Evolutionary conservation across 257 asterid genomes (phyloP), one percentile per base, ranked within the genome.

Genomic region (Forsythia suspensa): DNA sequence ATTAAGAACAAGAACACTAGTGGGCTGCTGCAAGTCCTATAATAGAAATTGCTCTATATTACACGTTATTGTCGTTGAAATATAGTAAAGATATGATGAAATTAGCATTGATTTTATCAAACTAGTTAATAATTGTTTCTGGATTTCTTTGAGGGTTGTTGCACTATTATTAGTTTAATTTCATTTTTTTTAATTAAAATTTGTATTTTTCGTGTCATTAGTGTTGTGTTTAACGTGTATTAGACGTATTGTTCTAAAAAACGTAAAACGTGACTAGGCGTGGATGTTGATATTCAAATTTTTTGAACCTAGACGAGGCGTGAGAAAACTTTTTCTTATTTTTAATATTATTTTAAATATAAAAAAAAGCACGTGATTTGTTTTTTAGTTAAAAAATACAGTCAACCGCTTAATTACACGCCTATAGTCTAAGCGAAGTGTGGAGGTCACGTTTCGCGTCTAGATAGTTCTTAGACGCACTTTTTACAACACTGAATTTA

Each of bases 11-110:
- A 63, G 6, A 24, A 21, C 10, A 57, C 66, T 34, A 57, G 57
- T n/a, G 3, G 29, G 65, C 66, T 57, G 63, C 63, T 55, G 24
- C 24, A 24, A 79, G 42, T 68, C 68, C 67, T 55, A 18, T 70
- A 44, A 38, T 71, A 63, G 52, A 73, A 79, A 75, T 11, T 11
- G 55, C 20, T 18, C 71, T 34, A 13, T 46, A 42, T 20, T 39
- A 13, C 77, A 75, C 70, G 80, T 80, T 79, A 75, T 34, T 39
- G 76, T 74, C 29, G 40, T 83, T 81, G 85, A 88, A 85, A 68
- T 8, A 81, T 8, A 81, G 82, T 80, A 65, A 81, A 82, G 80
- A 85, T 79, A 70, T 75, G 88, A 85, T 89, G 86, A 87, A 85
- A 82, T 55, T 80, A 84, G 86, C 86, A 85, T 4, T 70, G 75